These are phyloP conservation scores for Stemphylium lycopersici DNA, from an alignment of 2,329 filamentous ascomycete genomes.

Conservation along the genomic window DNA sequence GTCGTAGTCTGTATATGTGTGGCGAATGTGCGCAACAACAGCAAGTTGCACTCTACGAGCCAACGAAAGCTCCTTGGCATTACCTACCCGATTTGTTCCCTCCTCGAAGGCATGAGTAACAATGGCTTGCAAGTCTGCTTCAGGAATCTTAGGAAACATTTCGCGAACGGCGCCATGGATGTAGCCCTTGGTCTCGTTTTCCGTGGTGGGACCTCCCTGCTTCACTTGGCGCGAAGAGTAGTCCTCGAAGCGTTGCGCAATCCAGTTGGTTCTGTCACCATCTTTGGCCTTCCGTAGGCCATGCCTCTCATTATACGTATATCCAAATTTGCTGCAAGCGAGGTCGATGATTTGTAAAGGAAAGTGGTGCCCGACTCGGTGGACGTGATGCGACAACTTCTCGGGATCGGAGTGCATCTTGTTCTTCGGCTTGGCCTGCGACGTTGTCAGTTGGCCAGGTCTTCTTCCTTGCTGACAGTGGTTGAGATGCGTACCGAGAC, in stretches of 20 bases:
- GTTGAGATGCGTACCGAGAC: conserved; percentile 62
- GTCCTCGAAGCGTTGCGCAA: conserved; percentile 46
- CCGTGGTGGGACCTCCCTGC: conserved; percentile 34
- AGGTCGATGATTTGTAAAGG: conserved; percentile 64
- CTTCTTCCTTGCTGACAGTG: background rate
- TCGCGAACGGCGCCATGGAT: conserved; percentile 65
- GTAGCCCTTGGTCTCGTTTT: conserved; percentile 59
- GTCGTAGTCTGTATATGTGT: conserved; percentile 68
- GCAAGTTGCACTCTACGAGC: conserved; percentile 66
- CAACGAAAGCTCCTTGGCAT: conserved; percentile 59
- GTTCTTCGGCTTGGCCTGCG: conserved; percentile 52
- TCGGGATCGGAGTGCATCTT: conserved; percentile 58
- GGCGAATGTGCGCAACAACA: conserved; percentile 66
- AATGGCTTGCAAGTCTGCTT: conserved; percentile 62
- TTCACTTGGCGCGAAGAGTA: conserved; percentile 36
- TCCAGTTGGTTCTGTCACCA: conserved; percentile 32
- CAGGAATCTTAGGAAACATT: conserved; percentile 67
- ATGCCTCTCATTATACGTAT: conserved; percentile 27
- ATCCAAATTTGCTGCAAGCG: conserved; percentile 59
- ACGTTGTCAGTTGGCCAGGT: conserved; percentile 11
- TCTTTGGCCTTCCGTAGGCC: conserved; percentile 32
- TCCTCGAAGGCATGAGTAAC: conserved; percentile 66
- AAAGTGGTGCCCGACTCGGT: conserved; percentile 69
- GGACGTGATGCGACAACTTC: conserved; percentile 64
- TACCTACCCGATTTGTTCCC: conserved; percentile 64